phyloP scores from a whole-genome alignment of 768 basidiomycete genomes.

The Xanthoconium purpureum region DNA sequence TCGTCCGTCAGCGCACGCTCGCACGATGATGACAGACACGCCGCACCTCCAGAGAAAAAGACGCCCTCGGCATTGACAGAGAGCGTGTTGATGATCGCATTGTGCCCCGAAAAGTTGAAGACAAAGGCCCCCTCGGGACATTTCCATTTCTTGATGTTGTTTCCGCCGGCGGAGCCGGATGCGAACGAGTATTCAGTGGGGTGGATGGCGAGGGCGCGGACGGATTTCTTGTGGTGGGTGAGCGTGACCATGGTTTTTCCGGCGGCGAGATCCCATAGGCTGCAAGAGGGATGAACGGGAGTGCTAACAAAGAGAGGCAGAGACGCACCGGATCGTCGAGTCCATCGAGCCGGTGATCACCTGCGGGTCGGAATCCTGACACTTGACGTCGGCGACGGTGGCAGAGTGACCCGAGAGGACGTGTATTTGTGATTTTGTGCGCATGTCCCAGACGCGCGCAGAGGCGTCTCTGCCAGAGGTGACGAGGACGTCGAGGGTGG shows the following conservation, averaged over 20 bases:
- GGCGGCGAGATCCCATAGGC: constrained; percentile 96
- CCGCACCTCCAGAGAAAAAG: constrained; percentile 88
- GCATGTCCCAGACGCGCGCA: constrained; percentile 99
- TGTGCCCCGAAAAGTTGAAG: constrained; percentile 94
- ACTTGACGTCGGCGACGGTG: constrained; percentile 93
- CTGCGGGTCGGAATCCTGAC: constrained; percentile 96
- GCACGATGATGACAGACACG: too few relatives aligned
- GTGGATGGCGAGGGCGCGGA: constrained; percentile 90
- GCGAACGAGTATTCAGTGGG: constrained; percentile 97
- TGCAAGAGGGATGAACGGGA: constrained; percentile 21
- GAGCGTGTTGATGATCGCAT: constrained; percentile 95
- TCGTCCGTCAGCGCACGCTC: not conserved
- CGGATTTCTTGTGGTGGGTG: constrained; percentile 99
- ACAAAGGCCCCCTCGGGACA: constrained; percentile 96
- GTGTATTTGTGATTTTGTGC: constrained; percentile 94
- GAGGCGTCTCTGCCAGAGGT: constrained; percentile 96
- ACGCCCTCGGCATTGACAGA: constrained; percentile 95
- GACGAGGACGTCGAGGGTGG: constrained; percentile 92
- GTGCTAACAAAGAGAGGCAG: not conserved
- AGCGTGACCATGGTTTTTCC: constrained; percentile 95
- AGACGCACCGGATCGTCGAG: constrained; percentile 78
- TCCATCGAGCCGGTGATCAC: constrained; percentile 99
- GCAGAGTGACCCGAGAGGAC: constrained; percentile 91
- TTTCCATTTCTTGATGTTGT: constrained; percentile 99
- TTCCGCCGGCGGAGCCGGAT: constrained; percentile 93